phyloP scores from a whole-genome alignment of 306 rosid species.

The Corylus heterophylla region DNA sequence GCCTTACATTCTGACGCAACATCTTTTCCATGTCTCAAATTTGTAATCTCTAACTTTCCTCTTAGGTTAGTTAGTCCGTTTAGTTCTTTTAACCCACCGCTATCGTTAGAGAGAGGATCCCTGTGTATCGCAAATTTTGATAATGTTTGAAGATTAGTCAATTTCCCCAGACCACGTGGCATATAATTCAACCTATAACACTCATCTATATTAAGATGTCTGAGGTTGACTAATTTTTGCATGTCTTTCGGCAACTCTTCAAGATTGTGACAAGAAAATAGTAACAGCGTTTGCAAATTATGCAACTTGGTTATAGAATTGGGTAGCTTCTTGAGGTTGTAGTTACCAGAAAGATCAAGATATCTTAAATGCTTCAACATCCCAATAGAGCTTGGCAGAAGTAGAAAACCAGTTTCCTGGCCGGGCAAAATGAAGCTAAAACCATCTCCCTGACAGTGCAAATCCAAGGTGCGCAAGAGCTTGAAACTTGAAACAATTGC shows the following conservation, averaged over 20 bases:
- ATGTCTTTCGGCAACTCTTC: constrained; percentile 19
- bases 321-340: background rate
- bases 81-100: constrained; percentile 1
- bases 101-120: background rate
- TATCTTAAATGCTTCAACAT: background rate
- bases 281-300: background rate
- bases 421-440: too few species aligned
- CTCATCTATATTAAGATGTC: constrained; percentile 15
- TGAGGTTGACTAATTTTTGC: background rate
- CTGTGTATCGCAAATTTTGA: constrained; percentile 10
- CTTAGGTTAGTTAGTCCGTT: background rate
- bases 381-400: too few species aligned
- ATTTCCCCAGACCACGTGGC: background rate
- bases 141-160: constrained; percentile 14
- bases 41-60: background rate
- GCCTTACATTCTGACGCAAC: too few species aligned
- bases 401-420: too few species aligned
- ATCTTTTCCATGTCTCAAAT: too few species aligned
- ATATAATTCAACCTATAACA: background rate
- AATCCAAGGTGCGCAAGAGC: background rate
- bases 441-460: background rate
- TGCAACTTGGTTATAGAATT: background rate
- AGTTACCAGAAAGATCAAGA: background rate
- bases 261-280: background rate
- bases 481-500: background rate